phyloP scores from a whole-genome alignment of 2,329 filamentous ascomycete species.

The Monilinia laxa region DNA sequence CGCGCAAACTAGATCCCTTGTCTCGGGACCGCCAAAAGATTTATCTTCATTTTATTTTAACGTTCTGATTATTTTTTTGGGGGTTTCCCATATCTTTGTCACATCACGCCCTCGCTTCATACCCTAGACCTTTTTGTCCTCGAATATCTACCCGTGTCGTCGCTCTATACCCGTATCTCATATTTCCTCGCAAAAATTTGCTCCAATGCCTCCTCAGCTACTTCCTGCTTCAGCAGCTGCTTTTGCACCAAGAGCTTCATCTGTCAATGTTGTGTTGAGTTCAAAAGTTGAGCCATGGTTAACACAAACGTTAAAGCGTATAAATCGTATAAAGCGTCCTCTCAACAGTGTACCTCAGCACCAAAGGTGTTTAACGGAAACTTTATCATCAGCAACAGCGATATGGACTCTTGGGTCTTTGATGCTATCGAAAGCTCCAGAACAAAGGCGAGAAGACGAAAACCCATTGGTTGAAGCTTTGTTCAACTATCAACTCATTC shows the following conservation, averaged over 20 bases:
- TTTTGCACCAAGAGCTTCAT: constrained; percentile 86
- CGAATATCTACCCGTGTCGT: constrained; percentile 26
- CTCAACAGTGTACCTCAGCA: constrained; percentile 97
- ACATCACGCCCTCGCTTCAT: constrained; percentile 27
- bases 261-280: constrained; percentile 90
- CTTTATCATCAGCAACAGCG: constrained; percentile 81
- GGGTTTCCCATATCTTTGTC: constrained; percentile 11
- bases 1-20: constrained; percentile 57
- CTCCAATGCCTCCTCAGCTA: constrained; percentile 81
- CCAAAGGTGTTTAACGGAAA: constrained; percentile 92
- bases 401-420: constrained; percentile 94
- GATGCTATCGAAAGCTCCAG: constrained; percentile 87
- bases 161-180: constrained; percentile 22
- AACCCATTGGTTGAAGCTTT: constrained; percentile 83
- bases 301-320: constrained; percentile 92
- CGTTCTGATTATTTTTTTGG: not conserved
- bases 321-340: constrained; percentile 94
- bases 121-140: constrained; percentile 29
- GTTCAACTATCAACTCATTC: constrained; percentile 89
- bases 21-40: constrained; percentile 47
- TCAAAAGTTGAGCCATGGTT: constrained; percentile 95
- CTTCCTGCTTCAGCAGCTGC: constrained; percentile 93
- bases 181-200: constrained; percentile 20
- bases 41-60: constrained; percentile 42
- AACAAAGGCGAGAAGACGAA: constrained; percentile 78